A percentile compares a stretch with the other conserved stretches of the same genome.
Conservation (phyloP, 495 filamentous ascomycete genomes). For the Talaromyces ruber region DNA sequence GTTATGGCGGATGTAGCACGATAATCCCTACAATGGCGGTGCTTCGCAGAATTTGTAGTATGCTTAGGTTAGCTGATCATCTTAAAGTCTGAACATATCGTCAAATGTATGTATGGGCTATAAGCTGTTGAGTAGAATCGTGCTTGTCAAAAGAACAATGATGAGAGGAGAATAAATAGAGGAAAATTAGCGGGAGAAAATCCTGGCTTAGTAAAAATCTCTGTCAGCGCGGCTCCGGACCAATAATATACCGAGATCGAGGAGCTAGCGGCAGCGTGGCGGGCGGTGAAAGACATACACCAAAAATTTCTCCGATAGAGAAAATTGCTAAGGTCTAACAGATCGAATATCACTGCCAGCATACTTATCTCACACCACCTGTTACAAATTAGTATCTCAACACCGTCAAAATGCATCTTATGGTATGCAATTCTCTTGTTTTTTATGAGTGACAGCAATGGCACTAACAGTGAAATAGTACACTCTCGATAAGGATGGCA, state of each 20-base stretch:
- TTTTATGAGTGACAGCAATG: conserved; percentile 8
- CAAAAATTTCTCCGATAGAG: conserved; percentile 4
- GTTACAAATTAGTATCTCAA: background rate
- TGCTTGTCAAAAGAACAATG: background rate
- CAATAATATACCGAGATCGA: conserved; percentile 1
- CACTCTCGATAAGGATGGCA: conserved; percentile 67
- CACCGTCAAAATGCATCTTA: conserved; percentile 43
- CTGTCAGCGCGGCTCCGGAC: conserved; percentile 8
- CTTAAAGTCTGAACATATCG: background rate
- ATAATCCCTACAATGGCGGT: background rate
- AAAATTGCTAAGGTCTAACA: background rate
- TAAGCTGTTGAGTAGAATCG: background rate
- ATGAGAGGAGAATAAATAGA: background rate
- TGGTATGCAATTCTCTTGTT: conserved; percentile 19
- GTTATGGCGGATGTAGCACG: background rate
- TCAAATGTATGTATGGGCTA: background rate
- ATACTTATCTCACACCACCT: background rate
- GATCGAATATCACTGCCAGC: background rate
- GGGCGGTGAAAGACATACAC: background rate
- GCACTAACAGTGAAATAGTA: conserved; percentile 43
- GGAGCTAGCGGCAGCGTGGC: background rate
- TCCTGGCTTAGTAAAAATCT: background rate
- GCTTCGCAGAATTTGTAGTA: background rate
- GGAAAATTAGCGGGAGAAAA: background rate
- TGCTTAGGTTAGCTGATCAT: background rate